Percentiles rank a stretch among this genome's conserved stretches.
Evolutionary conservation across 2,329 filamentous ascomycete genomes (phyloP).

Genomic region (Diaporthe sp.): DNA sequence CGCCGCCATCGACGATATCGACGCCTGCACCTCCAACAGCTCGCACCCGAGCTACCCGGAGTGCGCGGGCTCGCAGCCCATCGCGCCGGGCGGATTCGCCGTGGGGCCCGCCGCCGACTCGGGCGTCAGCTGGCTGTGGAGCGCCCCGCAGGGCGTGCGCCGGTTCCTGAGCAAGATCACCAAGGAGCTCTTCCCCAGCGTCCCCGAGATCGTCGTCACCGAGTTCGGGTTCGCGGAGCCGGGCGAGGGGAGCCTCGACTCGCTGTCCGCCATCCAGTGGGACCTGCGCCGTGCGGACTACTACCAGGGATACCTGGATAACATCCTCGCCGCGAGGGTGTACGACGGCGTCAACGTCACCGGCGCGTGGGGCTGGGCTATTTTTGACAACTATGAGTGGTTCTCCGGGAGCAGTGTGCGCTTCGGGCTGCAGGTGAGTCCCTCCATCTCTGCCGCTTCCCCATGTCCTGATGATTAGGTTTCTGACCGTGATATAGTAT

Average conservation of each 20-base stretch:
- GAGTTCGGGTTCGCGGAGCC: slow-evolving; percentile 33
- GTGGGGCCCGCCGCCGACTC: slow-evolving; percentile 24
- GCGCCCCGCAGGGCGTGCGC: slow-evolving; percentile 20
- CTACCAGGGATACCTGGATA: slow-evolving; percentile 26
- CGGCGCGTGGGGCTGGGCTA: slow-evolving; percentile 28
- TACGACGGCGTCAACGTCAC: slow-evolving; percentile 34
- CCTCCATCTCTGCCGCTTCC: too few species aligned
- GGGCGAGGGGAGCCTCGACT: not conserved
- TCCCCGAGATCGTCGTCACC: slow-evolving; percentile 27
- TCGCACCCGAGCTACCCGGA: slow-evolving; percentile 21
- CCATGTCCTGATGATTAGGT: not conserved
- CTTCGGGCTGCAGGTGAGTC: slow-evolving; percentile 28
- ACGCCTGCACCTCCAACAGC: slow-evolving; percentile 17
- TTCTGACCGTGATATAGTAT: not conserved
- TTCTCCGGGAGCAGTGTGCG: slow-evolving; percentile 25
- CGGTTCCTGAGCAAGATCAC: slow-evolving; percentile 35
- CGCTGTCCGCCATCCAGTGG: slow-evolving; percentile 15
- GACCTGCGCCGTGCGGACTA: slow-evolving; percentile 33
- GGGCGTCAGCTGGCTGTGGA: slow-evolving; percentile 22
- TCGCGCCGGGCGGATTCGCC: slow-evolving; percentile 14
- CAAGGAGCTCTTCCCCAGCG: slow-evolving; percentile 23
- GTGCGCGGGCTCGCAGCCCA: slow-evolving; percentile 10
- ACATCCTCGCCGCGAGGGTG: slow-evolving; percentile 16
- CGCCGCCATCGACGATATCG: slow-evolving; percentile 2
- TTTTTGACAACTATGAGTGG: slow-evolving; percentile 34